phyloP scores from a whole-genome alignment of 495 filamentous ascomycete genomes.

The Mytilinidion resinicola region DNA sequence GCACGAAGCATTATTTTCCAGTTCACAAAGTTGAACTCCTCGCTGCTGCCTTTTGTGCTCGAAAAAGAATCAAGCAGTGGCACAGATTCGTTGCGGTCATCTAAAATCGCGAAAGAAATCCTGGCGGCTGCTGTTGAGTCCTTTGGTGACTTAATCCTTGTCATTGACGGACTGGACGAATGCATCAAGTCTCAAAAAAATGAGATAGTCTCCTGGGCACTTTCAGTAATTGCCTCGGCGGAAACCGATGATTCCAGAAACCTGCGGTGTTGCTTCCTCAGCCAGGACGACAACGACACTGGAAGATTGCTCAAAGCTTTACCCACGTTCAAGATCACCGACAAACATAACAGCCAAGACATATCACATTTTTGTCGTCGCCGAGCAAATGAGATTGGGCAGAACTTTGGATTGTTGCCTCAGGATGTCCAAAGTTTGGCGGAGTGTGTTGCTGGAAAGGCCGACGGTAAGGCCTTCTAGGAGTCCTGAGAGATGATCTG shows the following conservation, averaged over 20 bases:
- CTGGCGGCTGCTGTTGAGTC: conserved; percentile 11
- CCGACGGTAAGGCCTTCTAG: neutral
- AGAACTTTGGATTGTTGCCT: neutral
- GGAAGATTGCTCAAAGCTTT: neutral
- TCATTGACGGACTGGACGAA: conserved; percentile 25
- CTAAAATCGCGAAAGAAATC: conserved; percentile 8
- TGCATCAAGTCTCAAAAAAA: conserved; percentile 13
- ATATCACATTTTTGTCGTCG: neutral
- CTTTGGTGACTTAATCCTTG: conserved; percentile 12
- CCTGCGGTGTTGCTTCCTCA: conserved; percentile 25
- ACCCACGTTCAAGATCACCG: neutral
- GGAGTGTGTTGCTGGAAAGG: neutral
- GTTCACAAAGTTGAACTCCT: conserved; percentile 6
- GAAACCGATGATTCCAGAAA: conserved; percentile 24
- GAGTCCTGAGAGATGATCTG: neutral
- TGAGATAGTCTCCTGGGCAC: conserved; percentile 5
- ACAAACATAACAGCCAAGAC: neutral
- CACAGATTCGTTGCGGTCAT: conserved; percentile 4
- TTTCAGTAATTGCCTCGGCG: conserved; percentile 23
- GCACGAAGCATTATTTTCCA: conserved; percentile 11
- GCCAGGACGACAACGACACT: neutral
- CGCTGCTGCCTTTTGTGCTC: conserved; percentile 8
- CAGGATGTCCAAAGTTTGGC: no score
- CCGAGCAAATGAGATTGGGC: neutral
- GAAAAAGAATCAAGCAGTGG: conserved; percentile 20